phyloP scores from a whole-genome alignment of 345 rosid genomes.

The Populus simonii region DNA sequence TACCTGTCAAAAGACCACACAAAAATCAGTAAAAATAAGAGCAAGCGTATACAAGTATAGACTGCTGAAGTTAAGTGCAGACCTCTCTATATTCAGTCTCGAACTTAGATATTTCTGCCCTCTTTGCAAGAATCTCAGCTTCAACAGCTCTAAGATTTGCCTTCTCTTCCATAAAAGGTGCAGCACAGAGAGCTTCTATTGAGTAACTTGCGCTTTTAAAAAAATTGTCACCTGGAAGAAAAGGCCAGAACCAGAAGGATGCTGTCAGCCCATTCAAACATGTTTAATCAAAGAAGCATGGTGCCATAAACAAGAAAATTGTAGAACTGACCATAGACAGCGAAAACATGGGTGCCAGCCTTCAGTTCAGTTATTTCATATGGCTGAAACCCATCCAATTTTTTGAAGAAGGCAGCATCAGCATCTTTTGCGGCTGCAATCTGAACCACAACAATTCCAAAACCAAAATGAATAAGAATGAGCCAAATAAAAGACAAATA shows the following conservation, averaged over 20 bases:
- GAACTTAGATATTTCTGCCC: conserved; percentile 80
- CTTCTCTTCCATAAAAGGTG: conserved; percentile 68
- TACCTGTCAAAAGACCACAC: conserved; percentile 44
- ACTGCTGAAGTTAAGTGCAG: conserved; percentile 2
- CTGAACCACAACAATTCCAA: conserved; percentile 33
- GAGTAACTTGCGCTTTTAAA: conserved; percentile 87
- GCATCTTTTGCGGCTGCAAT: conserved; percentile 86
- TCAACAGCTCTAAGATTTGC: conserved; percentile 82
- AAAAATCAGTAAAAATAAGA: conserved; percentile 11
- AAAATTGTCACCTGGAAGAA: conserved; percentile 82
- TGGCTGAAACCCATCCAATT: conserved; percentile 91
- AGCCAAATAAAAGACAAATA: conserved; percentile 11
- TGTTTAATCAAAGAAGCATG: neutral
- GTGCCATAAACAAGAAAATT: conserved; percentile 11
- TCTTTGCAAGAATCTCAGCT: conserved; percentile 76
- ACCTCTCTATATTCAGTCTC: conserved; percentile 97
- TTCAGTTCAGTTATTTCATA: conserved; percentile 87
- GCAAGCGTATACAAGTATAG: neutral
- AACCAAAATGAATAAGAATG: conserved; percentile 13
- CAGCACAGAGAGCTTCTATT: conserved; percentile 83
- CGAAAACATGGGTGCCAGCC: conserved; percentile 88
- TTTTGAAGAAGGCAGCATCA: conserved; percentile 85
- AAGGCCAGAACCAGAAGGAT: conserved; percentile 14
- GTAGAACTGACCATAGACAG: conserved; percentile 77
- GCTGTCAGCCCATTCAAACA: conserved; percentile 13